Conservation (phyloP, 1,139 yeast genomes). For the Saccharomyces hybrid region DNA sequence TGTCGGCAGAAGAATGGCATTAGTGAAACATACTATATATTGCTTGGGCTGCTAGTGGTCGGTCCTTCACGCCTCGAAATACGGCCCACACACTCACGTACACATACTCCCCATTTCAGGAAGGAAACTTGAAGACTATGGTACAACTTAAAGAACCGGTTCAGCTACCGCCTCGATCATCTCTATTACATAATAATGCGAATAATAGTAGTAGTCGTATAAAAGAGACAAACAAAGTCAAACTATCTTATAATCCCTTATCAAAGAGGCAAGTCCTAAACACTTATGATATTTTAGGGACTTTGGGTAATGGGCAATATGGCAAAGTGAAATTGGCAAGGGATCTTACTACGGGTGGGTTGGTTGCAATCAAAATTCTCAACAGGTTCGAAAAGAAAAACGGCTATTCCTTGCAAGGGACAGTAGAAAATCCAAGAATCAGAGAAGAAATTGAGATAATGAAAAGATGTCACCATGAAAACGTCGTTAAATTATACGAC, state of each 20-base stretch:
- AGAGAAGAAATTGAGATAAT: slow-evolving; percentile 90
- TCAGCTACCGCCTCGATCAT: not conserved
- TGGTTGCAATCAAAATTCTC: slow-evolving; percentile 89
- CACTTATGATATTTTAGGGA: slow-evolving; percentile 80
- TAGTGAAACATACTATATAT: not conserved
- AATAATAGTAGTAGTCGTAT: slow-evolving; percentile 24
- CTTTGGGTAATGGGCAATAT: slow-evolving; percentile 92
- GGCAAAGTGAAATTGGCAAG: slow-evolving; percentile 92
- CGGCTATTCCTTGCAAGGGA: not conserved
- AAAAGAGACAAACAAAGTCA: slow-evolving; percentile 76
- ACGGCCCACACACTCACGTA: no score
- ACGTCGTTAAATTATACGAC: slow-evolving; percentile 78
- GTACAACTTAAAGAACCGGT: not conserved
- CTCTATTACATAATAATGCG: not conserved
- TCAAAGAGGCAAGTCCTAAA: slow-evolving; percentile 77
- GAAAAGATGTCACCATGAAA: slow-evolving; percentile 88
- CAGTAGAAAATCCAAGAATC: not conserved
- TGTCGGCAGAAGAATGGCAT: not conserved
- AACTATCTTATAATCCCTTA: slow-evolving; percentile 82
- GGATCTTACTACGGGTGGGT: slow-evolving; percentile 58
- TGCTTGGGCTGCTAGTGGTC: not conserved
- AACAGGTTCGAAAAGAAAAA: slow-evolving; percentile 51
- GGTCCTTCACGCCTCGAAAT: not conserved
- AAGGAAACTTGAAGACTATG: not conserved
- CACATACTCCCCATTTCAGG: not conserved